Base-by-base conservation (phyloP, 495 filamentous ascomycete species). In the Hypoxylon cercidicola region DNA sequence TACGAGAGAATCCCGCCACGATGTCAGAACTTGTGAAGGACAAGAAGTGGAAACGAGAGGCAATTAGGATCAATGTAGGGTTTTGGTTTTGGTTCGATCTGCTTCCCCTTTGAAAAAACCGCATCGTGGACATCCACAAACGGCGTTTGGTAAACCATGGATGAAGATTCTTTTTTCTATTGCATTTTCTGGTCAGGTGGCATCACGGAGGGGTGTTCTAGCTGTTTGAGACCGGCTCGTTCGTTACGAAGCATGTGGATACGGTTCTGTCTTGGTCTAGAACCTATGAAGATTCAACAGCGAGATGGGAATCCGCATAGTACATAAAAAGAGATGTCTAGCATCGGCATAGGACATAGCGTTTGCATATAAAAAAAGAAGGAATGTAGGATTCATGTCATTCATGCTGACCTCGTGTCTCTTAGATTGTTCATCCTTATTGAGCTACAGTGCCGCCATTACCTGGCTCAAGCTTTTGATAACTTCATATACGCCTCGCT, bases 161-260 rank as follows among this genome's bases (percentile, higher is more conserved):
- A 35, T 21, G 13, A 40, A 34, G 13, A 20, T 4, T 25, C 41
- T 32, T 28, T 25, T 47, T 32, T 28, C 13, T 50, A 23, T 34
- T 28, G 52, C 64, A 59, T 68, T 62, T 60, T 47, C 45, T 18
- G 63, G 57, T 48, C 55, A 44, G 45, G 20, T 46, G 55, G 58
- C 58, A 68, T 49, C 35, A 30, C 12, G 28, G 20, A 15, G n/a
- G 32, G 21, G 3, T 53, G 8, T 41, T 39, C 3, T 39, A 46
- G n/a, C n/a, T 15, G 13, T 49, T 18, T 12, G 30, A 34, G 15
- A 15, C 54, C 43, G 11, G 43, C 44, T 34, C 54, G 6, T 46
- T 62, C 47, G 35, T 41, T 49, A 15, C 49, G 32, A 20, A 30
- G 35, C 25, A 35, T 18, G 61, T 54, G 47, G 11, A 50, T 15